A percentile compares a stretch with the other conserved stretches of the same genome.
These are phyloP conservation scores for Metarhizium sp. DNA, from an alignment of 2,329 filamentous ascomycete species.

Conservation along the genomic window DNA sequence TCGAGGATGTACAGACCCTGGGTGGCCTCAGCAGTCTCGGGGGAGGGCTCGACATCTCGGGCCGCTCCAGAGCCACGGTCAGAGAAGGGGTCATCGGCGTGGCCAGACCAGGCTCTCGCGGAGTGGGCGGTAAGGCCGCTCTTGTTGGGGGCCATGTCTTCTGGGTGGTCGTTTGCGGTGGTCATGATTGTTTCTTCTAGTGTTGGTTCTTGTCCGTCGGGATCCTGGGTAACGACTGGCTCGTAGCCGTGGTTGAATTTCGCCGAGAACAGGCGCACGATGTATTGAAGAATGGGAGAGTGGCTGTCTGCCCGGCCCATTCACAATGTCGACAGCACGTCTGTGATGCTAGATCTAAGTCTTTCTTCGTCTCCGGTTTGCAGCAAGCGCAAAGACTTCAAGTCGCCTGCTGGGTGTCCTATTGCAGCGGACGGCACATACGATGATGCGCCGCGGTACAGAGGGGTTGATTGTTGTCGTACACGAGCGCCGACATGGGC, in stretches of 20 bases:
- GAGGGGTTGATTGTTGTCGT: background rate
- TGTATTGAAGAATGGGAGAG: background rate
- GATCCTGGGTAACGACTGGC: background rate
- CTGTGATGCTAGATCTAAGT: conserved; percentile 24
- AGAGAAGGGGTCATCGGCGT: conserved; percentile 8
- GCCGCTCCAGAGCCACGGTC: conserved; percentile 6
- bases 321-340: background rate
- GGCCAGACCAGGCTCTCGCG: conserved; percentile 1
- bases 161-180: background rate
- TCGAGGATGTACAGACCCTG: conserved; percentile 48
- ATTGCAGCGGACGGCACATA: conserved; percentile 35
- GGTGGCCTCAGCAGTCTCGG: conserved; percentile 28
- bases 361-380: conserved; percentile 43
- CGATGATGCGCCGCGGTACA: conserved; percentile 9
- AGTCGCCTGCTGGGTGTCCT: conserved; percentile 47
- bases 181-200: background rate
- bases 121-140: conserved; percentile 11
- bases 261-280: background rate
- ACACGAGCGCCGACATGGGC: background rate
- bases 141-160: conserved; percentile 3
- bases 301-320: background rate
- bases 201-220: background rate
- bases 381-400: conserved; percentile 60
- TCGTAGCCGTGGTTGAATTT: background rate
- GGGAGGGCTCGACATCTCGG: conserved; percentile 4